Evolutionary conservation across 306 rosid species (phyloP), one percentile per base, ranked within the genome.

Genomic region (Canavalia ensiformis): DNA sequence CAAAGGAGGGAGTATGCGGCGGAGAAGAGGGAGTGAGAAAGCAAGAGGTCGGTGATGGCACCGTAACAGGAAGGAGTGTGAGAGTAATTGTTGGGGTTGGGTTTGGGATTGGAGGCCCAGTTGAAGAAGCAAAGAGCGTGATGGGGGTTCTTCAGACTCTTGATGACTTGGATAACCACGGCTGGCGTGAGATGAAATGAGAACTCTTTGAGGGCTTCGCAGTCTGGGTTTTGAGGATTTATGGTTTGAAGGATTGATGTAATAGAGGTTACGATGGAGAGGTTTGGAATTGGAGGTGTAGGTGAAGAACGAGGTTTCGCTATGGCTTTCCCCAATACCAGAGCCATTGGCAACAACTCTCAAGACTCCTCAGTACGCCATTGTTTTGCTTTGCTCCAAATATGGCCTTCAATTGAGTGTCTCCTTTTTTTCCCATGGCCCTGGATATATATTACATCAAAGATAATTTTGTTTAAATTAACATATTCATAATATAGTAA

Each of bases 1-100:
- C 37, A 73, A 13, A 88, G 90, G 62, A 90, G 88, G 12, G 90
- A 70, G 28, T 57, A 42, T 11, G 90, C 84, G 34, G 88, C 56
- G 87, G 87, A 76, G 88, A 87, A 84, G 54, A 88, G 90, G 65
- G 90, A 86, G 81, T 86, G 90, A 34, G 84, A 84, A 39, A 88
- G 83, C 8, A 83, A 30, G 59, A 75, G 42, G 7, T 75, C 70
- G 35, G 87, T 75, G 60, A 84, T 68, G 82, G 79, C 87, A 9
- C 66, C 50, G 65, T 84, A 84, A 72, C 81, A 84, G 4, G 8
- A 54, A 25, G 4, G 75, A 1, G 75, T 28, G 68, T 81, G 85
- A 39, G 42, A 81, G 31, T 71, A 81, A 30, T 76, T 59, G 6
- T 68, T 70, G 42, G 84, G 79, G 52, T 79, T 74, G 42, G 84